Evolutionary conservation across 2,329 filamentous ascomycete genomes (phyloP).

Genomic region (Calonectria henricotiae): DNA sequence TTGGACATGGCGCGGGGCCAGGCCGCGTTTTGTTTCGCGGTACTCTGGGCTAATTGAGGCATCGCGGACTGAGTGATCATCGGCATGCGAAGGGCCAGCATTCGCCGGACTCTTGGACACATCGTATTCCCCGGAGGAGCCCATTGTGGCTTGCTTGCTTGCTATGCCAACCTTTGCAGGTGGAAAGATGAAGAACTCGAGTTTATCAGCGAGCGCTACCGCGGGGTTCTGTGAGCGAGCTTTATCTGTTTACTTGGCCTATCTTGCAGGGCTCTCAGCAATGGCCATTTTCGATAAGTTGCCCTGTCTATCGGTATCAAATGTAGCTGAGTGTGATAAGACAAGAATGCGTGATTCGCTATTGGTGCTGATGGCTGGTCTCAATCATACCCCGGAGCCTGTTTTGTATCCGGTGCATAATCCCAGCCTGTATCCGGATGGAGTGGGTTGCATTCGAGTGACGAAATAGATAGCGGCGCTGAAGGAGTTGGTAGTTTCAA

Average conservation of each 20-base stretch:
- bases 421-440: background rate
- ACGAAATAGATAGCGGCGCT: background rate
- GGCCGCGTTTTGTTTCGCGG: constrained; percentile 44
- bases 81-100: background rate
- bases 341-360: constrained; percentile 13
- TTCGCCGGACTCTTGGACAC: background rate
- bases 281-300: constrained; percentile 9
- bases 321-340: constrained; percentile 8
- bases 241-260: constrained; percentile 9
- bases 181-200: background rate
- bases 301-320: constrained; percentile 2
- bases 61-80: background rate
- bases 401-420: background rate
- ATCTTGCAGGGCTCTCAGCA: background rate
- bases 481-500: background rate
- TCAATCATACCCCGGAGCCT: constrained; percentile 12
- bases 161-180: too few relatives aligned
- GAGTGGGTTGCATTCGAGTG: background rate
- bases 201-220: background rate
- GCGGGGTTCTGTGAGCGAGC: background rate
- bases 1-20: constrained; percentile 61
- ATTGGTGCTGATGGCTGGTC: background rate
- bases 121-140: background rate
- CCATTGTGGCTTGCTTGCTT: background rate
- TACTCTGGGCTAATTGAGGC: constrained; percentile 13